Percentiles rank a stretch among this genome's conserved stretches.
Evolutionary conservation across 768 basidiomycete genomes (phyloP).

Genomic region (Phlebiopsis gigantea): DNA sequence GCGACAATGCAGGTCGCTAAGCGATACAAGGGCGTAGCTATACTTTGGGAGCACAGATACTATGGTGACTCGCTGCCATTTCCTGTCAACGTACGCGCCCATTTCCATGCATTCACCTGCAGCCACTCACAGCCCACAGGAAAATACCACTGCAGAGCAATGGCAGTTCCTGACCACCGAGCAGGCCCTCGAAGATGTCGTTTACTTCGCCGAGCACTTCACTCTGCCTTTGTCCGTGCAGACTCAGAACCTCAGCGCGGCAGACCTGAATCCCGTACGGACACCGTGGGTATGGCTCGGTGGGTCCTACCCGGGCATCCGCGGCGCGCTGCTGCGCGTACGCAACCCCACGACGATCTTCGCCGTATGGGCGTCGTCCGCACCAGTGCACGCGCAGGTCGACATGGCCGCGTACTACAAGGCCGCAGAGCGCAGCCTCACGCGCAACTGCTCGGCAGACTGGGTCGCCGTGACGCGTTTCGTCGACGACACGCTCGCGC

Average conservation of each 20-base stretch:
- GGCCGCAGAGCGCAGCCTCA: conserved; percentile 43
- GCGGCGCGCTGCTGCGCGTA: conserved; percentile 38
- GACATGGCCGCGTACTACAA: conserved; percentile 49
- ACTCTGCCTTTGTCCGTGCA: conserved; percentile 5
- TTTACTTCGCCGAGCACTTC: conserved; percentile 44
- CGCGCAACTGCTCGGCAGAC: conserved; percentile 47
- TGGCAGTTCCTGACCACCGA: conserved; percentile 45
- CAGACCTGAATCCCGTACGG: conserved; percentile 34
- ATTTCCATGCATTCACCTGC: neutral
- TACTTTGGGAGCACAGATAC: conserved; percentile 47
- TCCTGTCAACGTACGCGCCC: conserved; percentile 34
- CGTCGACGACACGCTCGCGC: conserved; percentile 17
- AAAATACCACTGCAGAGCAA: conserved; percentile 40
- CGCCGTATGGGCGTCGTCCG: conserved; percentile 45
- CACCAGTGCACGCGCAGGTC: conserved; percentile 44
- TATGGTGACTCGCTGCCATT: conserved; percentile 46
- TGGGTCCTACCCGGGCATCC: conserved; percentile 45
- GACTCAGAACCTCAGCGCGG: neutral
- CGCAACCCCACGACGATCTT: conserved; percentile 42
- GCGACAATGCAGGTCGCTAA: conserved; percentile 43
- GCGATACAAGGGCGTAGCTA: conserved; percentile 40
- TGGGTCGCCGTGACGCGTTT: conserved; percentile 43
- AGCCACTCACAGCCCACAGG: conserved; percentile 19
- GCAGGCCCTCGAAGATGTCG: conserved; percentile 45
- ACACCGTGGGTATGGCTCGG: conserved; percentile 47